Conservation (phyloP, 345 rosid genomes). For the Theobroma cacao region DNA sequence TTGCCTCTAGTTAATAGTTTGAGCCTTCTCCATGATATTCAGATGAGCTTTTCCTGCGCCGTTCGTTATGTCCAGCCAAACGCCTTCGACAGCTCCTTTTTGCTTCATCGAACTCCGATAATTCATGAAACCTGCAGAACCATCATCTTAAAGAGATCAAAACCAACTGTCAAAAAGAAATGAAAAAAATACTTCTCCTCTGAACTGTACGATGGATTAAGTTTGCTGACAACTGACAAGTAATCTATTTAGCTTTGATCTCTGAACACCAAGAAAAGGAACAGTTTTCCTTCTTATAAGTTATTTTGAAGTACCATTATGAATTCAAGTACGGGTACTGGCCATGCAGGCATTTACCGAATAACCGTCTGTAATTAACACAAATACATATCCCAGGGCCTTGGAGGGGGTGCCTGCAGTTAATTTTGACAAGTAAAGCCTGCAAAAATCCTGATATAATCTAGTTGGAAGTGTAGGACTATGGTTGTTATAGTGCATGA, state of each 20-base stretch:
- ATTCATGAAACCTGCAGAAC: conserved; percentile 65
- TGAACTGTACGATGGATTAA: neutral
- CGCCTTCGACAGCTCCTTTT: conserved; percentile 88
- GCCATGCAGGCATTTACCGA: neutral
- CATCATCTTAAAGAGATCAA: neutral
- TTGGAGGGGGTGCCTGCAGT: neutral
- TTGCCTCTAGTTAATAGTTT: conserved; percentile 16
- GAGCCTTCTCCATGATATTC: conserved; percentile 51
- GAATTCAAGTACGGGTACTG: neutral
- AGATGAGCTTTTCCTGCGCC: conserved; percentile 64
- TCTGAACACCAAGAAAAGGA: neutral
- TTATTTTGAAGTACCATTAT: neutral
- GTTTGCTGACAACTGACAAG: neutral
- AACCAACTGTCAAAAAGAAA: neutral
- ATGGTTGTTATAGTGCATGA: too few relatives aligned
- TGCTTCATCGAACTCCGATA: conserved; percentile 71
- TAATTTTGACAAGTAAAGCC: neutral
- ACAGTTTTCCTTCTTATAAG: neutral
- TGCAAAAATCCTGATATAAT: neutral
- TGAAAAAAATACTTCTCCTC: neutral
- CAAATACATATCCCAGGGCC: neutral
- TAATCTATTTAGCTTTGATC: neutral
- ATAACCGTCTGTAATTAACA: neutral
- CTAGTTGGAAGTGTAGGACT: too few relatives aligned
- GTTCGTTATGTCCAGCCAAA: conserved; percentile 86